phyloP scores from a whole-genome alignment of 2,329 filamentous ascomycete genomes.

The Aaosphaeria arxii region DNA sequence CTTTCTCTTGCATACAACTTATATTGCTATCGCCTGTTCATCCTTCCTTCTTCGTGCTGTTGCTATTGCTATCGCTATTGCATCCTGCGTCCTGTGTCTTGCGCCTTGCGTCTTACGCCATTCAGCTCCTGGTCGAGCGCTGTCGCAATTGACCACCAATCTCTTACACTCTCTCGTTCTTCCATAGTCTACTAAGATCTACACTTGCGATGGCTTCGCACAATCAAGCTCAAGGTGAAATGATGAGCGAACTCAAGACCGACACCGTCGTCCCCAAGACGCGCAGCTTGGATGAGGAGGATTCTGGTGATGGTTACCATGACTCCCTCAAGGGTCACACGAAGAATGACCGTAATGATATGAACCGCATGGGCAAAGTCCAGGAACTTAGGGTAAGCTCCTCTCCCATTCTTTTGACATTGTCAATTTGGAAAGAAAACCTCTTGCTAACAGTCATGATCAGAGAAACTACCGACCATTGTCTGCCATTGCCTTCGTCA shows the following conservation, averaged over 20 bases:
- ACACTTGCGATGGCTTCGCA: background rate
- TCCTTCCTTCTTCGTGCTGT: no score
- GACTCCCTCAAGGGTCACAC: constrained; percentile 24
- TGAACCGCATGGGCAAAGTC: constrained; percentile 33
- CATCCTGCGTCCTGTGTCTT: no score
- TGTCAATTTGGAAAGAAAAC: no score
- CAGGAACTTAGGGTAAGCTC: constrained; percentile 23
- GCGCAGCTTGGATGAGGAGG: constrained; percentile 15
- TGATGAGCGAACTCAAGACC: background rate
- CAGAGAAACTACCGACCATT: constrained; percentile 31
- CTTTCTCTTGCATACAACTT: no score
- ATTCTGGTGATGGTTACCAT: constrained; percentile 24
- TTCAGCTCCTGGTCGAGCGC: no score
- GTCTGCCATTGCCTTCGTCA: constrained; percentile 27
- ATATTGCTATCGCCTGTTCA: no score
- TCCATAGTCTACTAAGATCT: no score
- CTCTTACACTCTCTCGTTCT: no score
- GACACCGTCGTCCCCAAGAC: background rate
- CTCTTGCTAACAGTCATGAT: background rate
- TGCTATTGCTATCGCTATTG: no score
- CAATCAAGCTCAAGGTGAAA: background rate
- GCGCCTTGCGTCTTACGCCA: no score
- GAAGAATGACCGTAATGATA: constrained; percentile 24
- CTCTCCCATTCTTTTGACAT: no score
- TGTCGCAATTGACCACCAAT: no score